phyloP scores from a whole-genome alignment of 495 filamentous ascomycete genomes.

The Trichodelitschia bisporula region DNA sequence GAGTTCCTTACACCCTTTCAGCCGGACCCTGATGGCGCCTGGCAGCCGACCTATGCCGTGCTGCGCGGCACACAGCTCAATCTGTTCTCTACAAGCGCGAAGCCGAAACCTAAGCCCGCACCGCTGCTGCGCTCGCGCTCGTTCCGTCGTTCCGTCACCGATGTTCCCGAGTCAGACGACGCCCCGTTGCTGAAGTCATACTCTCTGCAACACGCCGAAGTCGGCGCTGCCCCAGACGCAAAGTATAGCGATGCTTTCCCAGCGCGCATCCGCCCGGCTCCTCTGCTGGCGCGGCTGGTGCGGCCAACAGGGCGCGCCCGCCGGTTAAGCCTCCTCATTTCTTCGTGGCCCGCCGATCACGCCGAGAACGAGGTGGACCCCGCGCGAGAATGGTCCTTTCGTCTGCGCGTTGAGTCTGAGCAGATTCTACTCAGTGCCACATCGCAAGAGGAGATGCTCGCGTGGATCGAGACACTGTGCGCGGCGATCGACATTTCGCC shows the following conservation, averaged over 20 bases:
- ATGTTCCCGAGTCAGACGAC: too few relatives aligned
- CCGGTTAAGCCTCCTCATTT: too few relatives aligned
- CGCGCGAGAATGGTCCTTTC: constrained; percentile 27
- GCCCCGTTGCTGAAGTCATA: constrained; percentile 27
- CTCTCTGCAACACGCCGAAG: constrained; percentile 38
- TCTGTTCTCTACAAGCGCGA: constrained; percentile 12
- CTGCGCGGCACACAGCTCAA: constrained; percentile 34
- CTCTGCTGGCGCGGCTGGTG: too few relatives aligned
- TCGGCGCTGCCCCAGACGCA: constrained; percentile 38
- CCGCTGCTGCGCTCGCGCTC: background rate
- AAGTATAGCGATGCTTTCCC: constrained; percentile 21
- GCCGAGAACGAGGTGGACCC: constrained; percentile 14
- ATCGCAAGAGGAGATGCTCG: constrained; percentile 25
- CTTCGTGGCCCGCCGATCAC: constrained; percentile 10
- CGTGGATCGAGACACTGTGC: constrained; percentile 27
- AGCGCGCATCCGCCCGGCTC: too few relatives aligned
- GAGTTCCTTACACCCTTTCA: constrained; percentile 32
- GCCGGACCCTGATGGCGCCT: constrained; percentile 24
- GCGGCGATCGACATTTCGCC: constrained; percentile 27
- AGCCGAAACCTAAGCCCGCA: background rate
- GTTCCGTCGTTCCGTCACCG: too few relatives aligned
- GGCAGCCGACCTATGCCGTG: constrained; percentile 29
- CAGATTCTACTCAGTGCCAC: constrained; percentile 35
- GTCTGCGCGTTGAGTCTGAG: constrained; percentile 35
- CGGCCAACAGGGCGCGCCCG: too few relatives aligned